A percentile compares a stretch with the other conserved stretches of the same genome.
phyloP scores from a whole-genome alignment of 305 asterid species.

The Fraxinus sp. region DNA sequence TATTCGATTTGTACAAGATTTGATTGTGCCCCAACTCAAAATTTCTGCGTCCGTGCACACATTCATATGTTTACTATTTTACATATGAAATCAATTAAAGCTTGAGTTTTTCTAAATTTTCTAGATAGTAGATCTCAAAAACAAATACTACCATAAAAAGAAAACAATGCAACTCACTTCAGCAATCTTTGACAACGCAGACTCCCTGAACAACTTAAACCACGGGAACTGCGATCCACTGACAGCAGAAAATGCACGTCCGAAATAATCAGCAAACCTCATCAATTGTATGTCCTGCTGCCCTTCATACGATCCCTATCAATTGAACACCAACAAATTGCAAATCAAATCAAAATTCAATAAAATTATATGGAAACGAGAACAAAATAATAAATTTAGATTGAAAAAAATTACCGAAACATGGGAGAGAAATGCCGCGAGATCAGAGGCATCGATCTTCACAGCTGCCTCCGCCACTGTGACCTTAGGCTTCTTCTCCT shows the following conservation, averaged over 20 bases:
- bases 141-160: not conserved
- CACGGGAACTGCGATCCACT: conserved; percentile 77
- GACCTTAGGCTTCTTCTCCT: conserved; percentile 63
- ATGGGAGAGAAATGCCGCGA: conserved; percentile 54
- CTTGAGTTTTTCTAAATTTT: not conserved
- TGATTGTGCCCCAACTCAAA: too few species aligned
- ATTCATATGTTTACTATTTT: not conserved
- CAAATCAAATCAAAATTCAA: conserved; percentile 12
- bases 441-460: conserved; percentile 66
- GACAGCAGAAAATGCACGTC: conserved; percentile 78
- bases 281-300: conserved; percentile 76
- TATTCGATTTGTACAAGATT: too few species aligned
- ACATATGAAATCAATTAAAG: not conserved
- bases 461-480: conserved; percentile 74
- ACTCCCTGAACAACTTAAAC: conserved; percentile 82
- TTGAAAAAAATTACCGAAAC: conserved; percentile 42
- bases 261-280: conserved; percentile 87
- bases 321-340: conserved; percentile 7
- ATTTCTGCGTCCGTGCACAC: not conserved
- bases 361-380: not conserved
- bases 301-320: conserved; percentile 70
- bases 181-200: conserved; percentile 50
- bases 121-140: not conserved
- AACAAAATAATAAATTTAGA: not conserved
- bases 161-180: conserved; percentile 49